A percentile compares a stretch with the other conserved stretches of the same genome.
Evolutionary conservation across 2,329 filamentous ascomycete species (phyloP).

Genomic region (Pseudogymnoascus sp.): DNA sequence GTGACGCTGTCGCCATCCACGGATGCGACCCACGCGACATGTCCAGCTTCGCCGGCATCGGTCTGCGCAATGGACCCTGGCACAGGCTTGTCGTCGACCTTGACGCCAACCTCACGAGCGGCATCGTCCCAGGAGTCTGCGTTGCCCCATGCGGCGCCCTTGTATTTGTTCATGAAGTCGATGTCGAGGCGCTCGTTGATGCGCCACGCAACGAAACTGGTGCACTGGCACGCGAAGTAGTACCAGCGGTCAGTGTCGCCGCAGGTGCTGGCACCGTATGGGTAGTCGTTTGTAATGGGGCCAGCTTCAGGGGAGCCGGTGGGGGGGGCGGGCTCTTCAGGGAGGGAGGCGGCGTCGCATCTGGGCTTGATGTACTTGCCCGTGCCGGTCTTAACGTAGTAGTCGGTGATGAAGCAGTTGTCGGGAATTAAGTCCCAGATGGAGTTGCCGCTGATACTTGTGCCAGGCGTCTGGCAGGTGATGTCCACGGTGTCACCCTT

Average conservation of each 20-base stretch:
- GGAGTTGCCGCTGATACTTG: conserved; percentile 16
- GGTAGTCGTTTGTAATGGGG: conserved; percentile 10
- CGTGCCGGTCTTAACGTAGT: conserved; percentile 24
- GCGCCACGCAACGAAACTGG: conserved; percentile 13
- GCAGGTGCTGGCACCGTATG: conserved; percentile 9
- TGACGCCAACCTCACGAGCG: neutral
- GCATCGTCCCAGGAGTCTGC: neutral
- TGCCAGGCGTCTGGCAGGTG: conserved; percentile 12
- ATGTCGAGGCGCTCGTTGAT: conserved; percentile 12
- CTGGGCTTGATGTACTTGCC: neutral
- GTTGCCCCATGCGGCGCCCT: conserved; percentile 10
- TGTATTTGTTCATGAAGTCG: conserved; percentile 12
- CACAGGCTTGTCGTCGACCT: neutral
- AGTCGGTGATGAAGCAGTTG: conserved; percentile 24
- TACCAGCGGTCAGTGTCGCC: conserved; percentile 11
- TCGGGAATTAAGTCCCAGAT: conserved; percentile 25
- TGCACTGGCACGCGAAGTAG: conserved; percentile 14
- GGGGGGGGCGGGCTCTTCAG: neutral
- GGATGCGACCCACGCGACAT: neutral
- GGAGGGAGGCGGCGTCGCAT: neutral
- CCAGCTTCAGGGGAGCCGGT: neutral
- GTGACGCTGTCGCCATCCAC: neutral
- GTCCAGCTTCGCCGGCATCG: neutral
- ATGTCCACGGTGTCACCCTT: conserved; percentile 9
- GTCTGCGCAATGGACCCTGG: neutral